A percentile compares a stretch with the other conserved stretches of the same genome.
Evolutionary conservation across 2,329 filamentous ascomycete genomes (phyloP).

Genomic region (Botryotinia calthae): DNA sequence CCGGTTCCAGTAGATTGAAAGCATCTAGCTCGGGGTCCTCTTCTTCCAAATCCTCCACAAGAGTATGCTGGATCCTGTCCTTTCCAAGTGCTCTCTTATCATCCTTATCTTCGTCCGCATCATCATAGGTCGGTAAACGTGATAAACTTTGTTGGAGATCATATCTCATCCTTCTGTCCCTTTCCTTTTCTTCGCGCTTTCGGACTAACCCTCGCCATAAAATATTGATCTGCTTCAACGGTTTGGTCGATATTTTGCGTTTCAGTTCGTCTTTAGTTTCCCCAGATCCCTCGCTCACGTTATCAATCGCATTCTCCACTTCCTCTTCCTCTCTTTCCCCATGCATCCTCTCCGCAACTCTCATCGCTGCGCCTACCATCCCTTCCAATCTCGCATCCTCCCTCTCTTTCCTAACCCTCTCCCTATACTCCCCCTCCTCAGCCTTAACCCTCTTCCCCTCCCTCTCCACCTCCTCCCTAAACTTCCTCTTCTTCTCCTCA

Average conservation of each 20-base stretch:
- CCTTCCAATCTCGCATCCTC: conserved; percentile 67
- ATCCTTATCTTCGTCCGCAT: conserved; percentile 68
- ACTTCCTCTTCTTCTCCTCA: conserved; percentile 75
- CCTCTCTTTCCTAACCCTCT: conserved; percentile 62
- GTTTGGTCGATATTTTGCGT: conserved; percentile 44
- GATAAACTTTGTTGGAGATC: conserved; percentile 65
- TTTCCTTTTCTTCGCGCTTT: conserved; percentile 66
- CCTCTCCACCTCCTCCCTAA: conserved; percentile 59
- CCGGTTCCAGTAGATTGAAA: conserved; percentile 67
- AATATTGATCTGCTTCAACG: conserved; percentile 68
- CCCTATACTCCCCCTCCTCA: conserved; percentile 56
- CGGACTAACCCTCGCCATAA: conserved; percentile 76
- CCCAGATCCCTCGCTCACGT: conserved; percentile 27
- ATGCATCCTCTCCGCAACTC: conserved; percentile 79
- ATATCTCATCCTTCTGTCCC: conserved; percentile 61
- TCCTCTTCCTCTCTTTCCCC: conserved; percentile 60
- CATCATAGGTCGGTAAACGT: conserved; percentile 63
- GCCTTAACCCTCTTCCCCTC: conserved; percentile 60
- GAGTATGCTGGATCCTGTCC: conserved; percentile 51
- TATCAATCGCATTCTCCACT: conserved; percentile 28
- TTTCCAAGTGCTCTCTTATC: conserved; percentile 68
- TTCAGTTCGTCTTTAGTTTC: conserved; percentile 30
- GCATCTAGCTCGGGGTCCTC: conserved; percentile 78
- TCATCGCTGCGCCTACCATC: conserved; percentile 74
- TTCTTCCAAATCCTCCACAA: conserved; percentile 69